Percentiles rank a stretch among this genome's conserved stretches.
Evolutionary conservation across 306 rosid species (phyloP).

Genomic region (Vicia faba): DNA sequence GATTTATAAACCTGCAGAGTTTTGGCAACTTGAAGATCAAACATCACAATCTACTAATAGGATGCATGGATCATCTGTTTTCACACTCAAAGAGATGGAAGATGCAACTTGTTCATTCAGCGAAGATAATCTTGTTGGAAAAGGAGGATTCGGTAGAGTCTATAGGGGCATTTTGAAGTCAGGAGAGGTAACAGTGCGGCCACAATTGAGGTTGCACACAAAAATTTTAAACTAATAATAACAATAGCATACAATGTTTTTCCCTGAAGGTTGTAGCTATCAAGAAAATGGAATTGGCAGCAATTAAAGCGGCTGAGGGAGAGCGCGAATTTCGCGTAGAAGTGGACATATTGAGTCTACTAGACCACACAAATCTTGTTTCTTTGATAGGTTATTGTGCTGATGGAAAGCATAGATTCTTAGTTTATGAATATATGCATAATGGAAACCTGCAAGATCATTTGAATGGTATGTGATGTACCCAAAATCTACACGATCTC

Average conservation of each 20-base stretch:
- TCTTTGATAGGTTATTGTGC: slow-evolving; percentile 93
- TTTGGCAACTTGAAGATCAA: slow-evolving; percentile 83
- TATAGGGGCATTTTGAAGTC: slow-evolving; percentile 70
- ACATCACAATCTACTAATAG: slow-evolving; percentile 53
- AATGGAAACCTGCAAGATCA: slow-evolving; percentile 93
- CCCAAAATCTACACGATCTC: slow-evolving; percentile 24
- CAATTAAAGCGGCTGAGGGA: slow-evolving; percentile 83
- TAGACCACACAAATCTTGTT: slow-evolving; percentile 88
- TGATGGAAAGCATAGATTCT: slow-evolving; percentile 89
- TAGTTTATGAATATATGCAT: slow-evolving; percentile 84
- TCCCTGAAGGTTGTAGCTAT: slow-evolving; percentile 77
- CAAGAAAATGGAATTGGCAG: slow-evolving; percentile 88
- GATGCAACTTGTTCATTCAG: slow-evolving; percentile 80
- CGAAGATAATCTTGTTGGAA: slow-evolving; percentile 79
- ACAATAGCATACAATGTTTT: slow-evolving; percentile 21
- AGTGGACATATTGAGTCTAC: slow-evolving; percentile 91
- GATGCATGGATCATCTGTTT: slow-evolving; percentile 70
- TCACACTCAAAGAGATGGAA: slow-evolving; percentile 84
- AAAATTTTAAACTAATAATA: too few species aligned
- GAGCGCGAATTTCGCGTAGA: slow-evolving; percentile 89
- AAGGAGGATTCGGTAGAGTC: slow-evolving; percentile 92
- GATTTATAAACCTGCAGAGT: slow-evolving; percentile 68
- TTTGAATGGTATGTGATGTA: slow-evolving; percentile 65
- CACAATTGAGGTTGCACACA: too few species aligned
- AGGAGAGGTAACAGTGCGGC: slow-evolving; percentile 77